A percentile compares a stretch with the other conserved stretches of the same genome.
phyloP scores from a whole-genome alignment of 2,329 filamentous ascomycete species.

The Chrysoporthe austroafricana region DNA sequence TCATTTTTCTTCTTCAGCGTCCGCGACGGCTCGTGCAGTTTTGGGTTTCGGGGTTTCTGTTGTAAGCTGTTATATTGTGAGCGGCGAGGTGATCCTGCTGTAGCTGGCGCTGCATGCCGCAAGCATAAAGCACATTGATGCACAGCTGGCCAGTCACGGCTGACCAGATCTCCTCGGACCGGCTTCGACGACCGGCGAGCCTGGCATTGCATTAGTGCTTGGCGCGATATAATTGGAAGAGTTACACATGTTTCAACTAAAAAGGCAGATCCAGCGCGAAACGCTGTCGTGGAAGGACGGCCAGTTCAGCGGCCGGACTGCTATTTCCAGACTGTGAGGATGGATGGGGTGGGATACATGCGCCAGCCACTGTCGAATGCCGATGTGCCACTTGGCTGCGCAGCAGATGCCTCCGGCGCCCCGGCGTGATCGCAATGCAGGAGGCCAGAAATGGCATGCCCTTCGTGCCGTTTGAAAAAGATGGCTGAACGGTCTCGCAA shows the following conservation, averaged over 20 bases:
- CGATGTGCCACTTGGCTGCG: not conserved
- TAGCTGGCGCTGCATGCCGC: too few species aligned
- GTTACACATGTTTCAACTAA: not conserved
- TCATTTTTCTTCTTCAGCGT: too few species aligned
- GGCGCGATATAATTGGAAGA: not conserved
- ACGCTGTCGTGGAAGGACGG: not conserved
- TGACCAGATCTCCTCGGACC: not conserved
- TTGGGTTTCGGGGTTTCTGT: not conserved
- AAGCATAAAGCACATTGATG: too few species aligned
- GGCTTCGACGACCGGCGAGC: not conserved
- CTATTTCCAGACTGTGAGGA: not conserved
- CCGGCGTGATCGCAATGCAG: not conserved
- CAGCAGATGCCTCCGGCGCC: not conserved
- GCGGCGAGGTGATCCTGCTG: too few species aligned
- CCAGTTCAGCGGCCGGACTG: not conserved
- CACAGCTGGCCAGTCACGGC: too few species aligned
- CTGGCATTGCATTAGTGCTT: not conserved
- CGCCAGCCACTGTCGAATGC: not conserved
- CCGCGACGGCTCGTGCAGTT: not conserved
- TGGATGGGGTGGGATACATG: not conserved
- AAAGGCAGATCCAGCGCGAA: not conserved
- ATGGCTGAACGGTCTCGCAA: too few species aligned
- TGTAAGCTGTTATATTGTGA: not conserved
- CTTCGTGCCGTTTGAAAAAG: too few species aligned
- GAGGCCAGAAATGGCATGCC: too few species aligned